Percentiles rank a stretch among this genome's conserved stretches.
phyloP scores from a whole-genome alignment of 2,329 filamentous ascomycete genomes.

The Piedraia hortae region DNA sequence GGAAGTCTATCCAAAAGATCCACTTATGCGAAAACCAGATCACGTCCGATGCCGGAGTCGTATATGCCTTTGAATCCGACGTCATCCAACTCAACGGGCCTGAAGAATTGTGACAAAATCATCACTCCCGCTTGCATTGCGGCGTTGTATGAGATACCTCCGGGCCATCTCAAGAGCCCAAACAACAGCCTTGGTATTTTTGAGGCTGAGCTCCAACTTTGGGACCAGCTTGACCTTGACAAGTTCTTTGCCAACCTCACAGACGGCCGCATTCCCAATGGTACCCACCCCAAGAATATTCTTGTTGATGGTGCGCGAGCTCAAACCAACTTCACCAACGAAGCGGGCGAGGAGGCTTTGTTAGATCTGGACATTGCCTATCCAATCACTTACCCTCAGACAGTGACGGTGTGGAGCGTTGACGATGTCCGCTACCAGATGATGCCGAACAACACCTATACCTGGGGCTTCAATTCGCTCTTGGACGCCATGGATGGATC shows the following conservation, averaged over 20 bases:
- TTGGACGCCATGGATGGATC: conserved; percentile 25
- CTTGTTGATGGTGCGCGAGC: conserved; percentile 10
- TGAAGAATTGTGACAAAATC: conserved; percentile 4
- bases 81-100: conserved; percentile 1
- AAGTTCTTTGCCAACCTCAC: conserved; percentile 15
- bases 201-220: conserved; percentile 16
- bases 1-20: conserved; percentile 1
- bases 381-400: conserved; percentile 24
- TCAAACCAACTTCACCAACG: conserved; percentile 8
- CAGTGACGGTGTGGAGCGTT: conserved; percentile 19
- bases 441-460: conserved; percentile 8
- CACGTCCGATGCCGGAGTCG: neutral
- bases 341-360: conserved; percentile 16
- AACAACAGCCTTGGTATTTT: conserved; percentile 15
- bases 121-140: conserved; percentile 7
- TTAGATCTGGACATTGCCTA: conserved; percentile 23
- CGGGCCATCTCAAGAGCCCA: conserved; percentile 4
- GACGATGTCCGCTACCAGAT: conserved; percentile 20
- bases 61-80: too few species aligned
- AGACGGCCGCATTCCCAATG: conserved; percentile 4
- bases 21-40: neutral
- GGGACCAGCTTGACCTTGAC: conserved; percentile 18
- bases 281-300: conserved; percentile 7
- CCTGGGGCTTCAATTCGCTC: conserved; percentile 15
- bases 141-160: conserved; percentile 7